Base-by-base conservation (phyloP, 176 grass and related monocot genomes). In the Oropetium thomaeum region DNA sequence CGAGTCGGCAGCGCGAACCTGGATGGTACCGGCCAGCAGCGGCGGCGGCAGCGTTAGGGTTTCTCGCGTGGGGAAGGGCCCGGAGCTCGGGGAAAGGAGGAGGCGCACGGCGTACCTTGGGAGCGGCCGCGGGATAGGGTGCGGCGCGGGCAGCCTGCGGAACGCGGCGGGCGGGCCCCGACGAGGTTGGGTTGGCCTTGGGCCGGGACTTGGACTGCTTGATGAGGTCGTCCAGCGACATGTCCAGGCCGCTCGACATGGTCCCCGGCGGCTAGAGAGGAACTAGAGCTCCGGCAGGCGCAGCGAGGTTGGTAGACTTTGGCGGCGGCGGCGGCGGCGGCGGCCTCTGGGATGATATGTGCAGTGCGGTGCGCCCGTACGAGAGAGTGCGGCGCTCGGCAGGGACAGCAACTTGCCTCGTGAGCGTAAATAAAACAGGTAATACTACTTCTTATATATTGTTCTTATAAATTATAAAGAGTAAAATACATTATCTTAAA, bases 161-260 rank as follows among this genome's bases (percentile, higher is more conserved):
- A 39, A 67, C 51, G 22, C 86, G 86, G 75, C 86, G 81, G 55
- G 62, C 78, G 35, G 86, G 86, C 54, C 86, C 86, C 69, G 69
- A 83, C 45, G 63, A 79, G 62, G 54, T 15, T 5, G 69, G 52
- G 62, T 38, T 63, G 54, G 43, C 44, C 35, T 75, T 88, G 69
- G 86, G 75, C 17, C 19, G 67, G 55, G 75, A 83, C 47, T 88
- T 88, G 63, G 86, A 83, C 58, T 80, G 70, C 81, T 84, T 88
- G 81, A 88, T 88, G 55, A 88, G 81, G 70, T 88, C 86, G 13
- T 84, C 86, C 31, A 88, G 86, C 28, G 86, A 83, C 86, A 88
- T 79, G 76, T 88, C 81, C 54, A 88, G 70, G 45, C 75, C 80
- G 40, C 86, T 83, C 70, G 86, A 69, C 86, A 88, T 88, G 75